A percentile compares a stretch with the other conserved stretches of the same genome.
Evolutionary conservation across 2,329 filamentous ascomycete species (phyloP).

Genomic region (Microcyclospora pomicola): DNA sequence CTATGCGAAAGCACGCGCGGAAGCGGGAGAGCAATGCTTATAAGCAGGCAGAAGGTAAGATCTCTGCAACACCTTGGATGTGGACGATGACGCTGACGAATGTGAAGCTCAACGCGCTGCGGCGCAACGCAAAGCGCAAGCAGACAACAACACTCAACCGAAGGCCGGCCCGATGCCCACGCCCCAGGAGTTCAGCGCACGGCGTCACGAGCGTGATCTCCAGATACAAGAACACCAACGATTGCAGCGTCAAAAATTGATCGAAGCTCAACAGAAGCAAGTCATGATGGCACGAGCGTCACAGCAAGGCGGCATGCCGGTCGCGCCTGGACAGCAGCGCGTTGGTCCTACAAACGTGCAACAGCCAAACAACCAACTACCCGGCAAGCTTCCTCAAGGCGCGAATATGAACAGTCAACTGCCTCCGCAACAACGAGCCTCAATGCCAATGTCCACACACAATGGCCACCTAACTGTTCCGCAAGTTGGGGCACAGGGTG

Average conservation of each 20-base stretch:
- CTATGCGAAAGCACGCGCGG: conserved; percentile 89
- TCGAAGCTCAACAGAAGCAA: conserved; percentile 29
- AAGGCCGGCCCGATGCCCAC: conserved; percentile 45
- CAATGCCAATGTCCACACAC: conserved; percentile 33
- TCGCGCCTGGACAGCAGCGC: conserved; percentile 13
- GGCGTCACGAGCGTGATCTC: conserved; percentile 78
- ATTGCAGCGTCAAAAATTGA: conserved; percentile 50
- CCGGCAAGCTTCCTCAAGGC: conserved; percentile 16
- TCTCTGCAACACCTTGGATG: conserved; percentile 10
- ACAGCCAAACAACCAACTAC: conserved; percentile 15
- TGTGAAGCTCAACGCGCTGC: conserved; percentile 42
- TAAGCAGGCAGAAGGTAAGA: conserved; percentile 67
- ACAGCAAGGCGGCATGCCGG: conserved; percentile 22
- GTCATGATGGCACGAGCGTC: conserved; percentile 23
- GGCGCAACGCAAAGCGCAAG: conserved; percentile 58
- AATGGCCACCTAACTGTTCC: conserved; percentile 37
- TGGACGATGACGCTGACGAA: conserved; percentile 9
- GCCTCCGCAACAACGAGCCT: conserved; percentile 25
- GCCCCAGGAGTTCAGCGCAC: conserved; percentile 76
- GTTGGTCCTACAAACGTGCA: conserved; percentile 9
- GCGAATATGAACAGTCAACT: conserved; percentile 26
- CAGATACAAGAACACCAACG: conserved; percentile 44
- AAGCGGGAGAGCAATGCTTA: conserved; percentile 75
- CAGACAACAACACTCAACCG: conserved; percentile 13
- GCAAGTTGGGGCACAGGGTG: conserved; percentile 40